phyloP scores from a whole-genome alignment of 768 basidiomycete species.

The Auricularia sp. region DNA sequence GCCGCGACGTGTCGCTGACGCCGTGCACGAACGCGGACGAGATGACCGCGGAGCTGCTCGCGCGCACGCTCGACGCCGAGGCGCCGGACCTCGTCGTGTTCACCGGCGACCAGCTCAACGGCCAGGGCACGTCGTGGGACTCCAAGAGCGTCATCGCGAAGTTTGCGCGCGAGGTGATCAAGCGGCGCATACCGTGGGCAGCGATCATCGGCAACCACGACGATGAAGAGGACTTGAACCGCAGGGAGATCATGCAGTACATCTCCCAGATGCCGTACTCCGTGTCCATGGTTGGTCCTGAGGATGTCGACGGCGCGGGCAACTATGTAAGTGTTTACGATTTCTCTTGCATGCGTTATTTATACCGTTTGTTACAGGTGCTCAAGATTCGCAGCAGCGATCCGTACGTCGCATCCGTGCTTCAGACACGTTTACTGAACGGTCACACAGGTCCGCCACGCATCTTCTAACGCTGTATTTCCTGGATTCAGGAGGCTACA shows the following conservation, averaged over 20 bases:
- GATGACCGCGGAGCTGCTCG: slow-evolving; percentile 65
- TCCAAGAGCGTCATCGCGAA: slow-evolving; percentile 80
- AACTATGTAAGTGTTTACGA: slow-evolving; percentile 45
- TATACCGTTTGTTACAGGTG: slow-evolving; percentile 17
- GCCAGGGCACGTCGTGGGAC: slow-evolving; percentile 85
- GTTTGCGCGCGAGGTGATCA: slow-evolving; percentile 67
- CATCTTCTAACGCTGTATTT: slow-evolving; percentile 88
- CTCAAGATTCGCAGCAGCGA: slow-evolving; percentile 78
- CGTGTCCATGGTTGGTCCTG: slow-evolving; percentile 69
- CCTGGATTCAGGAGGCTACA: slow-evolving; percentile 78
- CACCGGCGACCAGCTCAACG: slow-evolving; percentile 88
- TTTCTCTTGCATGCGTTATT: no score
- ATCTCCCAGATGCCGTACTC: slow-evolving; percentile 82
- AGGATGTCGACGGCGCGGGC: slow-evolving; percentile 77
- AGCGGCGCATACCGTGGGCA: slow-evolving; percentile 77
- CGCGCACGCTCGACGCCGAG: slow-evolving; percentile 60
- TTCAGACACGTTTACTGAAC: not conserved
- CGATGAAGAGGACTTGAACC: slow-evolving; percentile 52
- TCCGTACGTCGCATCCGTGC: slow-evolving; percentile 17
- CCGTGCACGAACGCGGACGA: slow-evolving; percentile 63
- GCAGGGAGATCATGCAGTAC: slow-evolving; percentile 50
- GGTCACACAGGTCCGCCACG: slow-evolving; percentile 43
- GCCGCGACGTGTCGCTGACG: slow-evolving; percentile 53
- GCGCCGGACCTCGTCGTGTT: slow-evolving; percentile 90
- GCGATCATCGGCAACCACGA: slow-evolving; percentile 95